Conservation (phyloP, 2,329 filamentous ascomycete genomes). For the Exophiala lecanii-corni region DNA sequence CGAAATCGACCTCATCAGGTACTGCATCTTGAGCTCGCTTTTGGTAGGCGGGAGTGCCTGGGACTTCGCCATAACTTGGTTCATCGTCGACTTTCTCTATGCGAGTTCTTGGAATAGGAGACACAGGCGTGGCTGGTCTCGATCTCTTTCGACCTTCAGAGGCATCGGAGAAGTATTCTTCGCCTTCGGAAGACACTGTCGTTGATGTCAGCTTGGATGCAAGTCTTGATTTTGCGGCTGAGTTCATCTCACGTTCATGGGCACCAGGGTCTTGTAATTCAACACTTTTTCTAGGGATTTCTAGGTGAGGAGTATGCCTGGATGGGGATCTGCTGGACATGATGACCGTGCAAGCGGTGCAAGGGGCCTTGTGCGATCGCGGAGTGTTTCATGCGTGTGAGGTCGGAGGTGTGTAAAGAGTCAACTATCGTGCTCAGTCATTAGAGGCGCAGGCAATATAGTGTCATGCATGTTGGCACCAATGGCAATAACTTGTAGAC, state of each 20-base stretch:
- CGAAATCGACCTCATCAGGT: constrained; percentile 59
- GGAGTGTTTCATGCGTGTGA: too few species aligned
- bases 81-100: constrained; percentile 59
- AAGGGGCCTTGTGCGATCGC: too few species aligned
- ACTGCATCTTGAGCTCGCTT: constrained; percentile 56
- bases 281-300: constrained; percentile 52
- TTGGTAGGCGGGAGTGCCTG: constrained; percentile 58
- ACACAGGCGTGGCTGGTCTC: constrained; percentile 37
- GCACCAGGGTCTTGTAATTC: constrained; percentile 55
- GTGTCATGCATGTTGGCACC: neutral
- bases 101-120: constrained; percentile 57
- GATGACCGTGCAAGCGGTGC: constrained; percentile 9
- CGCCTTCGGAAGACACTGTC: constrained; percentile 45
- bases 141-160: constrained; percentile 49
- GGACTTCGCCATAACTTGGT: constrained; percentile 57
- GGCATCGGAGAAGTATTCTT: constrained; percentile 64
- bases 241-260: constrained; percentile 37
- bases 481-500: neutral
- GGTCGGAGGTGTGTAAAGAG: too few species aligned
- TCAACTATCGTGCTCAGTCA: too few species aligned
- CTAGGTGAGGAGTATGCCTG: constrained; percentile 35
- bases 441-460: neutral
- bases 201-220: constrained; percentile 14
- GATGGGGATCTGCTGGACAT: constrained; percentile 21
- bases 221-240: neutral